Percentiles rank a stretch among this genome's conserved stretches.
Conservation (phyloP, 2,329 filamentous ascomycete genomes). For the Microcera coccophila region DNA sequence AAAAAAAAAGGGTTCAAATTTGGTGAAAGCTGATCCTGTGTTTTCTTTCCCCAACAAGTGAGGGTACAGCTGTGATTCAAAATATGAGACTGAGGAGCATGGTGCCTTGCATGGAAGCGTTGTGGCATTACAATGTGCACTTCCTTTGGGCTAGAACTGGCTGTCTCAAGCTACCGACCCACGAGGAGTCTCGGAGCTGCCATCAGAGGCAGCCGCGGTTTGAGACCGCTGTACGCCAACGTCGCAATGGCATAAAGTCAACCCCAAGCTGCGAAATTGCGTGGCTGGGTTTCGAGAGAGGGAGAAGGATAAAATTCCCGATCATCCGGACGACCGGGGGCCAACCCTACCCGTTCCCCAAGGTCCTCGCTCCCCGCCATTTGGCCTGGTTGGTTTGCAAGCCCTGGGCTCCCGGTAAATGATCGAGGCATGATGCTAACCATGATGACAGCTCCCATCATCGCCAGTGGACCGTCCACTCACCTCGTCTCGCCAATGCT, state of each 20-base stretch:
- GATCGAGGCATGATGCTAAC: neutral
- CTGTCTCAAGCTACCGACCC: neutral
- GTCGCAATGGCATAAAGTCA: neutral
- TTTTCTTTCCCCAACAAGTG: neutral
- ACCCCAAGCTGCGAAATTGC: neutral
- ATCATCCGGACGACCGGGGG: neutral
- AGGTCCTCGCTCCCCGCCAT: neutral
- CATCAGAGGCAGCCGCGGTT: neutral
- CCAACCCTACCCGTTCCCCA: neutral
- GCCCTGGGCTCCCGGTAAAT: neutral
- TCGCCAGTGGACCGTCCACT: too few relatives aligned
- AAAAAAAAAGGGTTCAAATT: neutral
- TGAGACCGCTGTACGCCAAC: neutral
- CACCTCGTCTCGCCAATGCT: too few relatives aligned
- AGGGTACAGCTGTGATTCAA: neutral
- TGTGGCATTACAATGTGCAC: too few relatives aligned
- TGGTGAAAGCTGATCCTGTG: neutral
- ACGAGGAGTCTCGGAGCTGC: neutral
- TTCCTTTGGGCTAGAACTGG: too few relatives aligned
- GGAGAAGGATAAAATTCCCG: neutral
- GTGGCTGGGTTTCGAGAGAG: neutral
- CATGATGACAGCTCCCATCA: neutral
- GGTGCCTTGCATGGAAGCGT: neutral
- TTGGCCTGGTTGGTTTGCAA: neutral
- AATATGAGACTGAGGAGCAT: neutral